Evolutionary conservation across 108 stramenopile species (phyloP).

Genomic region (Nitzschia putrida): DNA sequence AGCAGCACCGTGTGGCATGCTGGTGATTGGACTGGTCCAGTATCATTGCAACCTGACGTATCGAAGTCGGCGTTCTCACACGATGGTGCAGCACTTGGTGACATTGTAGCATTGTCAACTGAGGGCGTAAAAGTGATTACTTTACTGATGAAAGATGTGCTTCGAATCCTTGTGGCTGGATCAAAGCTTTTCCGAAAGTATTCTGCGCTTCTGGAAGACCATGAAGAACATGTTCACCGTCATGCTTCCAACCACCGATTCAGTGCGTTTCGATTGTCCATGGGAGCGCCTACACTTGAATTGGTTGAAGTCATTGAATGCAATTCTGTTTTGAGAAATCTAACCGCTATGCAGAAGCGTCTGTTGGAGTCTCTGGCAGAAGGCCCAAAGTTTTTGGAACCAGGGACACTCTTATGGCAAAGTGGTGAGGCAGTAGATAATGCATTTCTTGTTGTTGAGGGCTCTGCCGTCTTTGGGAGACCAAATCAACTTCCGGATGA

Average conservation of each 20-base stretch:
- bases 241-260: neutral
- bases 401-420: conserved; percentile 55
- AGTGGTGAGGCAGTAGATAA: conserved; percentile 60
- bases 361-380: conserved; percentile 69
- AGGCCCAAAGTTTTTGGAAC: conserved; percentile 51
- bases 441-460: conserved; percentile 66
- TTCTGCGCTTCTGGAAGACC: conserved; percentile 45
- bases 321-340: conserved; percentile 62
- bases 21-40: conserved; percentile 81
- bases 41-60: conserved; percentile 66
- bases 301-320: conserved; percentile 48
- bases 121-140: conserved; percentile 70
- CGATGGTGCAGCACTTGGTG: conserved; percentile 33
- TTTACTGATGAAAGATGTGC: conserved; percentile 61
- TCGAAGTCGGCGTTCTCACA: conserved; percentile 40
- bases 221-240: conserved; percentile 28
- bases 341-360: conserved; percentile 68
- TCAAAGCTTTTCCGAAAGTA: conserved; percentile 69
- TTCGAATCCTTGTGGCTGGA: conserved; percentile 58
- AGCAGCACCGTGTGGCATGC: conserved; percentile 60
- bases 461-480: conserved; percentile 60
- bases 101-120: conserved; percentile 62
- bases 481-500: conserved; percentile 24
- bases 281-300: neutral
- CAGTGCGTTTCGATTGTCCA: neutral